Base-by-base conservation (phyloP, 140 eudicot species). In the Bidens hawaiensis region DNA sequence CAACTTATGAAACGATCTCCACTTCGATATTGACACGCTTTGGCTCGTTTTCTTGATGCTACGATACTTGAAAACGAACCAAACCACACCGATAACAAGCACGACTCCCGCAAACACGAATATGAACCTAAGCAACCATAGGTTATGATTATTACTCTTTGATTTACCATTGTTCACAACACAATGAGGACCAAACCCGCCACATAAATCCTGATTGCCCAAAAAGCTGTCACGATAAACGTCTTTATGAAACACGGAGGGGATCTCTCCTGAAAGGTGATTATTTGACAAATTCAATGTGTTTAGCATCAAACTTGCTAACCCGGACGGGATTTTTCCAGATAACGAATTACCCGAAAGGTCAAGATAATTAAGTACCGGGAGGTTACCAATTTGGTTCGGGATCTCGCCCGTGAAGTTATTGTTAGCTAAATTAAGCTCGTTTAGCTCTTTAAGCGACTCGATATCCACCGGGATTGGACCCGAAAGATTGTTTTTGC, bases 311-410 rank as follows among this genome's bases (percentile, higher is more conserved):
- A 90, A 63, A 67, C 73, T 81, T 68, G 77, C 84, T 58, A 90
- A 27, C 30, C 77, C 83, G 3, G 50, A 47, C 1, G 97, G 97
- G 43, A 90, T 85, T 24, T 30, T 41, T 13, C 97, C 97, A 0
- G 69, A 77, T 3, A 90, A 81, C 31, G 36, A 54, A 41, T 90
- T 90, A 31, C 67, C 61, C 0, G 97, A 90, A 34, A 90, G 89
- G 76, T 90, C 97, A 42, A 90, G 97, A 61, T 87, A 87, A 64
- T 90, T 90, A 15, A 90, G 88, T 48, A 73, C 94, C 0, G 90
- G 80, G 31, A 90, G 71, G 53, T 34, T 62, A 36, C 97, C 96
- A 59, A 90, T 80, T 57, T 80, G 88, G 19, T 77, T 78, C 0
- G 96, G 94, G 65, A 90, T 87, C 14, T 58, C 64, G 0, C 96